These are phyloP conservation scores for Zygoascus sp. DNA, from an alignment of 1,139 yeast species.

Conservation along the genomic window DNA sequence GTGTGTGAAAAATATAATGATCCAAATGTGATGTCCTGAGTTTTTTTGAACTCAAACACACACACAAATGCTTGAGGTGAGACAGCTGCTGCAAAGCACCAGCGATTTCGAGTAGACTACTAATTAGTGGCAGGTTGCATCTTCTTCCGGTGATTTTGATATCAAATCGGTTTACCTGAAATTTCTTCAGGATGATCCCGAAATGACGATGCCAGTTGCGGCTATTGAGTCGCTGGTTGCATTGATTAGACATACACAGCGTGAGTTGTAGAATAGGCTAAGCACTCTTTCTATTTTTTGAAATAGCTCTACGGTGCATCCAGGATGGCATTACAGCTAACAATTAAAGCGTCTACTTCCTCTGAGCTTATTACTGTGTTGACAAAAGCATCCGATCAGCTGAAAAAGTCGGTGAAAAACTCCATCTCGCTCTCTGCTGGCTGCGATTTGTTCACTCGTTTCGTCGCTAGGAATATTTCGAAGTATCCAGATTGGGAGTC, in stretches of 20 bases:
- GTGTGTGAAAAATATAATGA: not conserved
- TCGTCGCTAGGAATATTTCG: slow-evolving; percentile 84
- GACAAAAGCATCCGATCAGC: slow-evolving; percentile 65
- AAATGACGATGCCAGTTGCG: slow-evolving; percentile 98
- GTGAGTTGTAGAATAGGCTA: slow-evolving; percentile 21
- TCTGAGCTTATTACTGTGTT: slow-evolving; percentile 84
- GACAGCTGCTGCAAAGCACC: not conserved
- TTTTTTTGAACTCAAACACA: not conserved
- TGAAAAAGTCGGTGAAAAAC: slow-evolving; percentile 78
- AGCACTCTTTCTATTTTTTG: not conserved
- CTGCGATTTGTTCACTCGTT: slow-evolving; percentile 92
- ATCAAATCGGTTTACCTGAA: slow-evolving; percentile 74
- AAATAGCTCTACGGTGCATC: too few species aligned
- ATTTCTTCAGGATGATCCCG: slow-evolving; percentile 80
- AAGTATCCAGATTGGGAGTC: slow-evolving; percentile 93
- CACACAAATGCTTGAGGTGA: not conserved
- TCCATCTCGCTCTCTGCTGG: slow-evolving; percentile 95
- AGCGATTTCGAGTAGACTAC: not conserved
- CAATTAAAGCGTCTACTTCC: slow-evolving; percentile 64
- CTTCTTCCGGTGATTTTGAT: slow-evolving; percentile 45
- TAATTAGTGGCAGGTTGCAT: not conserved
- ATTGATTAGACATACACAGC: slow-evolving; percentile 73
- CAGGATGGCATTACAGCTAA: not conserved
- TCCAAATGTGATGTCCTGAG: not conserved
- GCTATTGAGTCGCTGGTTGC: slow-evolving; percentile 94